Conservation (phyloP, 2,329 filamentous ascomycete genomes). For the Talaromyces sp. region DNA sequence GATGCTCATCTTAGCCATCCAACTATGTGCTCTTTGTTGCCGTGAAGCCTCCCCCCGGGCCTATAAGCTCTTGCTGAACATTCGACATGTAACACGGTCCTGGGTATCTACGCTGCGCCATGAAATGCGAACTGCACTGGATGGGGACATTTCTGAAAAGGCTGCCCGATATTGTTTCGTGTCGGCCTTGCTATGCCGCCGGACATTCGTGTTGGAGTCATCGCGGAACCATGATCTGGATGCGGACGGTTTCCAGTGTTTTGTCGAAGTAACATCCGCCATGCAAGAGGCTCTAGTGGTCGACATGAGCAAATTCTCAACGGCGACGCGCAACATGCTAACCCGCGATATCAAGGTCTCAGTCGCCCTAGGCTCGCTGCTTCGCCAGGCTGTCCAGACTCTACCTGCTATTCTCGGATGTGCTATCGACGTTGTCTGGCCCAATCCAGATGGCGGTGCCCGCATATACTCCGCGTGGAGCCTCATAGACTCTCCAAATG, state of each 20-base stretch:
- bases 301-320: slow-evolving; percentile 32
- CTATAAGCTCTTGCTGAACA: slow-evolving; percentile 35
- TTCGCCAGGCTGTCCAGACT: slow-evolving; percentile 33
- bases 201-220: slow-evolving; percentile 35
- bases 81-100: slow-evolving; percentile 1
- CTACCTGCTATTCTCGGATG: slow-evolving; percentile 24
- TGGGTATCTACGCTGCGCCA: slow-evolving; percentile 1
- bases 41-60: slow-evolving; percentile 11
- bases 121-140: slow-evolving; percentile 1
- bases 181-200: slow-evolving; percentile 35
- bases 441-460: slow-evolving; percentile 23
- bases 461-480: slow-evolving; percentile 18
- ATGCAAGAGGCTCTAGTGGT: slow-evolving; percentile 47
- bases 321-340: slow-evolving; percentile 20
- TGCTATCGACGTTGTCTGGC: slow-evolving; percentile 43
- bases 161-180: slow-evolving; percentile 6
- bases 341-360: slow-evolving; percentile 46
- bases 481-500: slow-evolving; percentile 19
- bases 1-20: slow-evolving; percentile 49
- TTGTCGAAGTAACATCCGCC: slow-evolving; percentile 37
- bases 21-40: slow-evolving; percentile 29
- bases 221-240: neutral
- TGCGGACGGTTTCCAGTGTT: slow-evolving; percentile 19
- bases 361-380: slow-evolving; percentile 28
- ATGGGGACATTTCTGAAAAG: slow-evolving; percentile 4